These are phyloP conservation scores for Eremomyces bilateralis DNA, from an alignment of 495 filamentous ascomycete genomes.

Conservation along the genomic window DNA sequence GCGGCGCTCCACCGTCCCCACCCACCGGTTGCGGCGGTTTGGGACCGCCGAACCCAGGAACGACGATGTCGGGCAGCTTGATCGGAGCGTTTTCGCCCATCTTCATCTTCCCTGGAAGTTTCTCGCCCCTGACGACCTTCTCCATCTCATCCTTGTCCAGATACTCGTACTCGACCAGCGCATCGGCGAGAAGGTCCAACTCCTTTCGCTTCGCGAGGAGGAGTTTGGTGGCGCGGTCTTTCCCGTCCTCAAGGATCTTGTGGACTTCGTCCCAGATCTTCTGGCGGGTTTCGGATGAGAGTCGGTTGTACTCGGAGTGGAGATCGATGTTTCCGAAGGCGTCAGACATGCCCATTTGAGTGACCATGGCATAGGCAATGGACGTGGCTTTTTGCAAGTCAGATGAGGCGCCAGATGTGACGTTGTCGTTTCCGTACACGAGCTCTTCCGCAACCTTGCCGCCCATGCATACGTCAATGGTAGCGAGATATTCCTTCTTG, in stretches of 20 bases:
- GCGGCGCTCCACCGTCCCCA: too few relatives aligned
- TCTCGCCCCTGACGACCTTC: slow-evolving; percentile 68
- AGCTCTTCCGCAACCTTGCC: slow-evolving; percentile 91
- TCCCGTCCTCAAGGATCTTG: slow-evolving; percentile 60
- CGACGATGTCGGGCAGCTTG: slow-evolving; percentile 38
- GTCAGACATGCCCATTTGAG: slow-evolving; percentile 69
- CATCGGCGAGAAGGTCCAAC: slow-evolving; percentile 67
- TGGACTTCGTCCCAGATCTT: slow-evolving; percentile 75
- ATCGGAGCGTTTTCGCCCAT: slow-evolving; percentile 25
- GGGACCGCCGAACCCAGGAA: too few relatives aligned
- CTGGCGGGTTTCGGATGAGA: slow-evolving; percentile 67
- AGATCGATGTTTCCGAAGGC: slow-evolving; percentile 80
- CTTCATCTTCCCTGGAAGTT: slow-evolving; percentile 37
- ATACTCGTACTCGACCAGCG: slow-evolving; percentile 84
- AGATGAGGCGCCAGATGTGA: slow-evolving; percentile 42
- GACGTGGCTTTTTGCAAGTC: slow-evolving; percentile 66
- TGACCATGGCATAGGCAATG: slow-evolving; percentile 68
- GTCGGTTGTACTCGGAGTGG: slow-evolving; percentile 46
- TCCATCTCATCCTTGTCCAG: slow-evolving; percentile 72
- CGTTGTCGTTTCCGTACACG: slow-evolving; percentile 67
- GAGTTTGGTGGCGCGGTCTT: slow-evolving; percentile 47
- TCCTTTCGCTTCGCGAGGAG: slow-evolving; percentile 53
- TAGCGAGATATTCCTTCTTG: slow-evolving; percentile 46
- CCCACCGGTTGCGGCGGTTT: too few relatives aligned
- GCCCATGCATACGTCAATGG: slow-evolving; percentile 68